Percentiles rank a stretch among this genome's conserved stretches.
Evolutionary conservation across 768 basidiomycete genomes (phyloP).

Genomic region (Ephemerocybe angulata): DNA sequence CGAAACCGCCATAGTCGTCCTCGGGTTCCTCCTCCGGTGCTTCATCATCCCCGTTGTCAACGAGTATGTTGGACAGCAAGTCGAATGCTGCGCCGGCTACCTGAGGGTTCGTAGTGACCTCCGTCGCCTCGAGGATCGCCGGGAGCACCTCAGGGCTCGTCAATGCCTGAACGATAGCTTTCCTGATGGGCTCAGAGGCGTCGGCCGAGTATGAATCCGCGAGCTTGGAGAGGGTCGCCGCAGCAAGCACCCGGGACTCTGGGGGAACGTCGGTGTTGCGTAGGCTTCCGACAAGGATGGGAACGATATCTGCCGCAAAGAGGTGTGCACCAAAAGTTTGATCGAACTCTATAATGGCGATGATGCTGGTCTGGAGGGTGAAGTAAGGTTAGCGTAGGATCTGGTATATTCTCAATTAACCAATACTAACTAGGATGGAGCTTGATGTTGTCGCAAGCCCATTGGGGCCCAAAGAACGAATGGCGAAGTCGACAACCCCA

Average conservation of each 20-base stretch:
- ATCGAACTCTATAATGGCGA: slow-evolving; percentile 14
- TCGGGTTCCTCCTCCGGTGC: slow-evolving; percentile 9
- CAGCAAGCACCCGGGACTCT: slow-evolving; percentile 6
- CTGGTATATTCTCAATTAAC: neutral
- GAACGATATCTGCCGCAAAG: slow-evolving; percentile 11
- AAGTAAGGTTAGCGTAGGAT: neutral
- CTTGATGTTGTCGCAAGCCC: neutral
- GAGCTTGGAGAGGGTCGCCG: slow-evolving; percentile 10
- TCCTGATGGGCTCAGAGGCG: neutral
- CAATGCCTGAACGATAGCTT: slow-evolving; percentile 6
- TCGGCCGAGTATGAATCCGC: slow-evolving; percentile 11
- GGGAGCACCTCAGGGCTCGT: slow-evolving; percentile 8
- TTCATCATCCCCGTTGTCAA: slow-evolving; percentile 9
- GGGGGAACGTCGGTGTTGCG: slow-evolving; percentile 2
- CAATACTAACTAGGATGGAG: neutral
- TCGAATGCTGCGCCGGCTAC: slow-evolving; percentile 8
- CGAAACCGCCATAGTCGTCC: neutral
- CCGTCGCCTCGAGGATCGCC: slow-evolving; percentile 7
- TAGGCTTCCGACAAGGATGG: slow-evolving; percentile 11
- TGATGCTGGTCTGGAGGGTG: slow-evolving; percentile 7
- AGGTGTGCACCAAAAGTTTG: slow-evolving; percentile 13
- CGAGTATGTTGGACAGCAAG: slow-evolving; percentile 12
- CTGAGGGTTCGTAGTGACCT: neutral
- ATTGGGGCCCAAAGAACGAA: neutral
- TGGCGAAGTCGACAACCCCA: neutral